Base-by-base conservation (phyloP, 306 rosid genomes). In the Lotus japonicus region DNA sequence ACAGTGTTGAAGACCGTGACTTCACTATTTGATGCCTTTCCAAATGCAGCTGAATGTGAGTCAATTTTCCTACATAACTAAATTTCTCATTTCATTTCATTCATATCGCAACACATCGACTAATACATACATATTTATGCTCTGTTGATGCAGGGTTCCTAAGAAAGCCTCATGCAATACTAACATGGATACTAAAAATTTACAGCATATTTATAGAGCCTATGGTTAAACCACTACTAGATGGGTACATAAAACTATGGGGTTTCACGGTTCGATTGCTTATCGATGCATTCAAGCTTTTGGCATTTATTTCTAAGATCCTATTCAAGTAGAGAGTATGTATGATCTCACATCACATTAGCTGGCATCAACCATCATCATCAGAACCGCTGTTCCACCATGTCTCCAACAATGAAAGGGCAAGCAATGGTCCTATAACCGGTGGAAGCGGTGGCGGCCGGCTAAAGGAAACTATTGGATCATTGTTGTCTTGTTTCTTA, bases 391-490 rank as follows among this genome's bases (percentile, higher is more conserved):
- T 56, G 59, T 64, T 76, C 42, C 73, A 82, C 87, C 77, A 85
- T 3, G 84, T 62, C 59, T 81, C 83, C 4, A 87, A 26, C 58
- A 92, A 45, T 0, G 90, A 84, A 50, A 89, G 58, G 48, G 65
- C 79, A 43, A 84, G 58, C 74, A 92, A 62, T 2, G 92, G 90
- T 42, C 90, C 90, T 17, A 92, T 45, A 64, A 79, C 64, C 4
- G 95, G 92, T 1, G 96, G 98, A 46, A 82, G 69, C 7, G 84
- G 92, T 1, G 95, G 92, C 13, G 92, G 96, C 84, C 79, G 70
- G 50, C 88, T 69, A 48, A 82, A 84, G 23, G 84, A 61, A 0
- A 50, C 89, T 59, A 92, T 65, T 59, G 92, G 89, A 18, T 79
- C 75, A 49, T 74, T 55, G 16, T 73, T 80, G 36, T 66, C 79